A percentile compares a stretch with the other conserved stretches of the same genome.
Conservation (phyloP, 495 filamentous ascomycete genomes). For the Ramalina intermedia region DNA sequence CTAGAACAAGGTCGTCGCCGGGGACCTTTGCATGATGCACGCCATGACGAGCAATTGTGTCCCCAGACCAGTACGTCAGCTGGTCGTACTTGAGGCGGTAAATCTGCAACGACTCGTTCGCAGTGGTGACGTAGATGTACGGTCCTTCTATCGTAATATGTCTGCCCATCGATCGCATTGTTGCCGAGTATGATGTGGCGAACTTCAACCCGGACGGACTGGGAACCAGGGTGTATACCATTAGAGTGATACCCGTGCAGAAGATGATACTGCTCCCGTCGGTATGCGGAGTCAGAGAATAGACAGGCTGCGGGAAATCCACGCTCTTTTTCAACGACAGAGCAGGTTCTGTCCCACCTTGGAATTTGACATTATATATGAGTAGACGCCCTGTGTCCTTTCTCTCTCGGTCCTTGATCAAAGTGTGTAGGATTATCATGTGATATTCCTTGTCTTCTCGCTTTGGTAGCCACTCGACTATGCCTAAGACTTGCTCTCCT, state of each 20-base stretch:
- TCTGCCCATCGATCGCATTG: constrained; percentile 28
- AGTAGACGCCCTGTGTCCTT: constrained; percentile 4
- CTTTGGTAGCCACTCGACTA: constrained; percentile 34
- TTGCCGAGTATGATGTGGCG: constrained; percentile 17
- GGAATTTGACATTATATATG: constrained; percentile 1
- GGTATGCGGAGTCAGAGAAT: constrained; percentile 28
- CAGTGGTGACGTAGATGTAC: constrained; percentile 30
- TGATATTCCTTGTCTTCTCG: constrained; percentile 29
- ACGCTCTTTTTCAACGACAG: constrained; percentile 24
- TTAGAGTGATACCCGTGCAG: constrained; percentile 10
- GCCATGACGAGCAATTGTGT: constrained; percentile 23
- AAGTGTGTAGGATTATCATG: constrained; percentile 26
- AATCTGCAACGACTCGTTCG: constrained; percentile 27
- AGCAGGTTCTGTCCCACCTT: neutral
- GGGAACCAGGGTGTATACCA: constrained; percentile 5
- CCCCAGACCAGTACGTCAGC: constrained; percentile 22
- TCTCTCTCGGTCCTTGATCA: neutral
- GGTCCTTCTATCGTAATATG: constrained; percentile 26
- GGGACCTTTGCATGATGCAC: constrained; percentile 26
- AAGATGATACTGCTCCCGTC: constrained; percentile 16
- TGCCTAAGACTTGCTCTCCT: constrained; percentile 35
- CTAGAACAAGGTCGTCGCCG: constrained; percentile 18
- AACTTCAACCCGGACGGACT: constrained; percentile 14
- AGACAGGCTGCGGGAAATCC: constrained; percentile 24
- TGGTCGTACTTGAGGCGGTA: constrained; percentile 22